A percentile compares a stretch with the other conserved stretches of the same genome.
Conservation (phyloP, 768 basidiomycete species). For the Rhizopogon vesiculosus region DNA sequence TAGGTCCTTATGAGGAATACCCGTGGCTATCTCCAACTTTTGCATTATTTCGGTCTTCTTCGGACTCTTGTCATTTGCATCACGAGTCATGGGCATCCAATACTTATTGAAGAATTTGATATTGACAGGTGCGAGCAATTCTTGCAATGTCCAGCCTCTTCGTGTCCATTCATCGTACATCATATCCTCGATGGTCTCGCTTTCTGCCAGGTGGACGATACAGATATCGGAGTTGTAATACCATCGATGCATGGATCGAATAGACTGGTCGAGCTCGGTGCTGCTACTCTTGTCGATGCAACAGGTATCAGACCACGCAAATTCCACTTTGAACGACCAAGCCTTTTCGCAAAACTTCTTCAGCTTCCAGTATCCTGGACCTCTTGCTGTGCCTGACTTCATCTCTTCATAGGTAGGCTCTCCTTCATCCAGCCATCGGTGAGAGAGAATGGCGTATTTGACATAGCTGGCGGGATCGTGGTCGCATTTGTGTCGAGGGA, state of each 20-base stretch:
- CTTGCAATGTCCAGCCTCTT: too few relatives aligned
- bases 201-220: slow-evolving; percentile 19
- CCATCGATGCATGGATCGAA: neutral
- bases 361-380: slow-evolving; percentile 21
- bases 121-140: too few relatives aligned
- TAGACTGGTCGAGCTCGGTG: too few relatives aligned
- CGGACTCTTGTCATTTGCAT: neutral
- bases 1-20: neutral
- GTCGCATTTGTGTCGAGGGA: too few relatives aligned
- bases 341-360: slow-evolving; percentile 23
- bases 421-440: slow-evolving; percentile 17
- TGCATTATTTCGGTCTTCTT: neutral
- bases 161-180: slow-evolving; percentile 14
- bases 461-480: neutral
- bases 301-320: slow-evolving; percentile 12
- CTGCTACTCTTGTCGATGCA: neutral
- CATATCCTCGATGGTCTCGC: slow-evolving; percentile 16
- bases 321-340: slow-evolving; percentile 1
- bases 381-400: slow-evolving; percentile 7
- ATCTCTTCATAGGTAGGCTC: slow-evolving; percentile 20
- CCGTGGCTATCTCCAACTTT: neutral
- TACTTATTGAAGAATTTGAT: too few relatives aligned
- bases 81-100: too few relatives aligned
- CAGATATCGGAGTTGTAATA: slow-evolving; percentile 18
- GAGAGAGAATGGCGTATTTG: slow-evolving; percentile 22